Evolutionary conservation across 352 stramenopile species (phyloP).

Genomic region (Pythium brachiatum): DNA sequence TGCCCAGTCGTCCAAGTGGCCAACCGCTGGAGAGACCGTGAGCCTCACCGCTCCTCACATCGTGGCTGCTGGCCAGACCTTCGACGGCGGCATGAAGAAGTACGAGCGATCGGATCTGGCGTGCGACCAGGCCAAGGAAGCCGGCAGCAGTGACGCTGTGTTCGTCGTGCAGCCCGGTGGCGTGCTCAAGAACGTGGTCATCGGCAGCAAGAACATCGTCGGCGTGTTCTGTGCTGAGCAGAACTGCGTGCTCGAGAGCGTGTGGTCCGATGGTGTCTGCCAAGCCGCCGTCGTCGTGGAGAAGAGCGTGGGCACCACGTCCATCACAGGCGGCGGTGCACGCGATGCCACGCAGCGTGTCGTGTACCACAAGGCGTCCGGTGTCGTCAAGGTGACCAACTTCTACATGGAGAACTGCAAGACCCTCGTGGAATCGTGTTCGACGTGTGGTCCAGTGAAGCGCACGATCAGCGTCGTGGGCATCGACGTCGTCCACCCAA

Average conservation of each 20-base stretch:
- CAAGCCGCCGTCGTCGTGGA: constrained; percentile 53
- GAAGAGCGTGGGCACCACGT: constrained; percentile 51
- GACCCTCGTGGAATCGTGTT: constrained; percentile 57
- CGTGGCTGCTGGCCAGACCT: constrained; percentile 34
- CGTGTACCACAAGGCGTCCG: constrained; percentile 44
- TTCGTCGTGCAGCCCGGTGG: constrained; percentile 62
- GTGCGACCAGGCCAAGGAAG: constrained; percentile 34
- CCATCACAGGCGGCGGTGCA: constrained; percentile 50
- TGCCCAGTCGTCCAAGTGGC: constrained; percentile 37
- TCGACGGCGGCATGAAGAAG: constrained; percentile 60
- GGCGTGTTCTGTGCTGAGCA: constrained; percentile 57
- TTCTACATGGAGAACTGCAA: constrained; percentile 53
- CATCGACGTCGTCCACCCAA: constrained; percentile 51
- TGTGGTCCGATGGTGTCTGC: constrained; percentile 57
- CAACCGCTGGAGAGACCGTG: constrained; percentile 38
- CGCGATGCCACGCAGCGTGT: constrained; percentile 41
- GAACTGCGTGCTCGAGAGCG: constrained; percentile 58
- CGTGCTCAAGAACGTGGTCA: constrained; percentile 61
- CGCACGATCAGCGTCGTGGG: constrained; percentile 45
- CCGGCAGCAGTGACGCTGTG: constrained; percentile 42
- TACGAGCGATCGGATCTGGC: constrained; percentile 54
- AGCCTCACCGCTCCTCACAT: constrained; percentile 29
- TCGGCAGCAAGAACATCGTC: constrained; percentile 38
- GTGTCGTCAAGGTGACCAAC: constrained; percentile 48
- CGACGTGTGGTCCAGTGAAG: constrained; percentile 61